Percentiles rank a stretch among this genome's conserved stretches.
phyloP scores from a whole-genome alignment of 805 yeast species.

The Brettanomyces anomalus region DNA sequence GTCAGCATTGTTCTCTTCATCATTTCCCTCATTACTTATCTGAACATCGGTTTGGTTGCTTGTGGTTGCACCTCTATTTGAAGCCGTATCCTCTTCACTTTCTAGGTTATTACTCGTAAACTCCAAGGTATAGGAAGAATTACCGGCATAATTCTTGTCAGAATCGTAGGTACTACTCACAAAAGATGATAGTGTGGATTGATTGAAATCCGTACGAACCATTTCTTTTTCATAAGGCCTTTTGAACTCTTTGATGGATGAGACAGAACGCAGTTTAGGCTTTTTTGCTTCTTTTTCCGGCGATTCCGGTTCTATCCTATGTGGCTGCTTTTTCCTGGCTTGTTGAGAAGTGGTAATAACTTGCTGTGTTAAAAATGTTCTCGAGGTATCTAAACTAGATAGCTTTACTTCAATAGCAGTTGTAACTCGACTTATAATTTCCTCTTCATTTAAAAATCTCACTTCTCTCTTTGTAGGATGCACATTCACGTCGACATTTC shows the following conservation, averaged over 20 bases:
- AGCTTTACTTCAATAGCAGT: constrained; percentile 40
- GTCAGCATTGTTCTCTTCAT: neutral
- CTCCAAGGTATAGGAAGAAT: too few relatives aligned
- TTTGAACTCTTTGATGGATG: constrained; percentile 13
- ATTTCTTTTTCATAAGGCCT: constrained; percentile 52
- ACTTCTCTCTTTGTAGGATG: constrained; percentile 96
- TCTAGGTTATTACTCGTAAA: neutral
- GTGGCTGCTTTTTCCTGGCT: constrained; percentile 18
- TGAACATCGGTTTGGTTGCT: neutral
- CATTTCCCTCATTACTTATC: neutral
- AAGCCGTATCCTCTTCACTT: neutral
- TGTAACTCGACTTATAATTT: constrained; percentile 59
- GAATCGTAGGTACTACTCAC: constrained; percentile 7
- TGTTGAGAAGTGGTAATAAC: constrained; percentile 26
- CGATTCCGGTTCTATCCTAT: constrained; percentile 9
- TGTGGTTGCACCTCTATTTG: neutral
- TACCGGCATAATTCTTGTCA: neutral
- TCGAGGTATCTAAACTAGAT: constrained; percentile 50
- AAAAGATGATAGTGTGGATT: constrained; percentile 40
- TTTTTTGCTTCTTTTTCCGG: constrained; percentile 2
- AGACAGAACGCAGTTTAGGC: neutral
- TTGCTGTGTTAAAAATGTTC: constrained; percentile 62
- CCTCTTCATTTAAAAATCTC: constrained; percentile 76
- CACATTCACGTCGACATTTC: constrained; percentile 80
- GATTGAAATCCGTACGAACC: constrained; percentile 65